These are phyloP conservation scores for Cucurbita ficifolia DNA, from an alignment of 306 rosid species.

Conservation along the genomic window DNA sequence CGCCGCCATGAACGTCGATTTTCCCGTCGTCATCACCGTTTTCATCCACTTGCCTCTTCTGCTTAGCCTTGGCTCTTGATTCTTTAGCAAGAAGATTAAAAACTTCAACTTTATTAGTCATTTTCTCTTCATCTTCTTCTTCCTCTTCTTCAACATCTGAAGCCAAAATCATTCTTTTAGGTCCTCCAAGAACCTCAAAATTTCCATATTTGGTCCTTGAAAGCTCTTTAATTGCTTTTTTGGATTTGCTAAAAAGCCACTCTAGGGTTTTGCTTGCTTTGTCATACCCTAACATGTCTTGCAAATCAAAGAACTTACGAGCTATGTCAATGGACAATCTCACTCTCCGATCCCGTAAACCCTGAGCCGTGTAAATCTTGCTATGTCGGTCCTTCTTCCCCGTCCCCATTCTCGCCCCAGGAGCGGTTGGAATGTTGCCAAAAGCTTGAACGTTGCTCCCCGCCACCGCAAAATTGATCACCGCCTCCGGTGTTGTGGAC, in stretches of 20 bases:
- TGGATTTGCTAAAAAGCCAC: conserved; percentile 72
- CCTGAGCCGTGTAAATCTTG: conserved; percentile 88
- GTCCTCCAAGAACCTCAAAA: not conserved
- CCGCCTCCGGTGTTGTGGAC: not conserved
- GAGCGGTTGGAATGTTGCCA: not conserved
- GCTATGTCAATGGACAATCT: conserved; percentile 73
- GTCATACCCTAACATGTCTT: conserved; percentile 92
- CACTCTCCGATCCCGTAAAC: conserved; percentile 76
- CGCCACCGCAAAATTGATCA: not conserved
- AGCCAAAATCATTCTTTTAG: conserved; percentile 12
- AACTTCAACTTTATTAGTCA: not conserved
- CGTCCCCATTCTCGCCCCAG: conserved; percentile 7
- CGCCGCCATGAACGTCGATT: not conserved
- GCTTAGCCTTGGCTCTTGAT: conserved; percentile 63
- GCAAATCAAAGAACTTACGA: conserved; percentile 89
- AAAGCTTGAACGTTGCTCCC: conserved; percentile 5
- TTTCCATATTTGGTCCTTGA: conserved; percentile 14
- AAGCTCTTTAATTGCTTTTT: conserved; percentile 52
- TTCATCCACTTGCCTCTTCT: conserved; percentile 12
- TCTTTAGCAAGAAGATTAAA: conserved; percentile 27
- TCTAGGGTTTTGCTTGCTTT: conserved; percentile 88
- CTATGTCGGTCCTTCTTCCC: conserved; percentile 73
- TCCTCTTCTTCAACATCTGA: conserved; percentile 23
- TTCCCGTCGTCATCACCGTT: not conserved
- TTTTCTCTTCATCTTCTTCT: not conserved